Conservation (phyloP, 2,329 filamentous ascomycete genomes). For the Chaetomium olivaceum region DNA sequence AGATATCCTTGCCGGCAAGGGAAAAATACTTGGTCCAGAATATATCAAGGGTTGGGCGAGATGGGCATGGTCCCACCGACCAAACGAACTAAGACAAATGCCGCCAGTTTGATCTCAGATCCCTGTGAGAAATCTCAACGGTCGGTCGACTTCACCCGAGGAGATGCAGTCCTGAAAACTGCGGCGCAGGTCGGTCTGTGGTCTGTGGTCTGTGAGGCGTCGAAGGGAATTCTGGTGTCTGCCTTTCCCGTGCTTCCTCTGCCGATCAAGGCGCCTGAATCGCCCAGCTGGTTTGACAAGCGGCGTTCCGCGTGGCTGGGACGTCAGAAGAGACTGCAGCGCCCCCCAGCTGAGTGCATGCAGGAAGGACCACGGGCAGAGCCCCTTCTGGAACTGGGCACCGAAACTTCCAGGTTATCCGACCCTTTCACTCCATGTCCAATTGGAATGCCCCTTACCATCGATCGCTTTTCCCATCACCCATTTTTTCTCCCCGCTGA, state of each 20-base stretch:
- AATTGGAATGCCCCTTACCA: background rate
- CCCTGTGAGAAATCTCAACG: background rate
- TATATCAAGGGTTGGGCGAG: background rate
- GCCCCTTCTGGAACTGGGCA: background rate
- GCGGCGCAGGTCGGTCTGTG: background rate
- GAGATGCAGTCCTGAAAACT: background rate
- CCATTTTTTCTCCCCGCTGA: background rate
- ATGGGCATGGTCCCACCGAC: background rate
- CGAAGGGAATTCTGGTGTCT: constrained; percentile 1
- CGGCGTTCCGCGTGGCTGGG: constrained; percentile 22
- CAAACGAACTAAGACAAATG: background rate
- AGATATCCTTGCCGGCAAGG: background rate
- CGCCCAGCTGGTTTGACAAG: background rate
- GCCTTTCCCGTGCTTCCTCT: constrained; percentile 8
- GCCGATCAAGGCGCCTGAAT: constrained; percentile 9
- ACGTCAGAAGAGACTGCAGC: constrained; percentile 10
- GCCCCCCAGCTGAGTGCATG: constrained; percentile 1
- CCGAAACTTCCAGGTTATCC: background rate
- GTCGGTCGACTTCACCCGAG: background rate
- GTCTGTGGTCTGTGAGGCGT: background rate
- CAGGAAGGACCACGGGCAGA: background rate
- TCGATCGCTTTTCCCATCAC: background rate
- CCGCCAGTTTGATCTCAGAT: background rate
- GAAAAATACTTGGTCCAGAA: background rate
- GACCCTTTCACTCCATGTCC: too few relatives aligned